Conservation (phyloP, 768 basidiomycete genomes). For the Kwoniella dendrophila region DNA sequence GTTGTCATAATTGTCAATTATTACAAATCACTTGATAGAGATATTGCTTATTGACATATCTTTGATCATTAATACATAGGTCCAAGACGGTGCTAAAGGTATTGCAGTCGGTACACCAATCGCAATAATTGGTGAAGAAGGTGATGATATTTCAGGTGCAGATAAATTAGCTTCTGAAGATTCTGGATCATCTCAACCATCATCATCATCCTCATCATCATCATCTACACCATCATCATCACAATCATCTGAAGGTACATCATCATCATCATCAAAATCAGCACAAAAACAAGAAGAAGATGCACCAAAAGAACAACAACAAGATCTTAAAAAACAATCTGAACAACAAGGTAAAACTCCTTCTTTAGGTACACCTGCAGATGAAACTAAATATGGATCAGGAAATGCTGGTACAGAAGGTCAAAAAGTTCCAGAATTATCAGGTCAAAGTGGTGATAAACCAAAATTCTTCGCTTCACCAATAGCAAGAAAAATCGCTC, state of each 20-base stretch:
- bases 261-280: too few relatives aligned
- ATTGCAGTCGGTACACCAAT: constrained; percentile 84
- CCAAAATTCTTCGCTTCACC: constrained; percentile 80
- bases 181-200: constrained; percentile 22
- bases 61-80: constrained; percentile 59
- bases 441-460: constrained; percentile 45
- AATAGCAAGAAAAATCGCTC: constrained; percentile 93
- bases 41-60: neutral
- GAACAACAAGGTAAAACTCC: constrained; percentile 37
- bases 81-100: constrained; percentile 80
- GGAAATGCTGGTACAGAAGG: constrained; percentile 40
- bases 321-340: constrained; percentile 62
- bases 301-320: constrained; percentile 52
- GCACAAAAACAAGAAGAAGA: constrained; percentile 57
- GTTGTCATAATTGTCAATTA: too few relatives aligned
- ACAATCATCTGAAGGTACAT: neutral
- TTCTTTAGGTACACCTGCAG: constrained; percentile 59
- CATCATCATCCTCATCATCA: too few relatives aligned
- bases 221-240: constrained; percentile 33
- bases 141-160: constrained; percentile 86
- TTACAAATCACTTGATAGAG: too few relatives aligned
- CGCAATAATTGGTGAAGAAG: constrained; percentile 90
- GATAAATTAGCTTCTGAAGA: constrained; percentile 70
- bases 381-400: constrained; percentile 61
- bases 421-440: constrained; percentile 44